These are phyloP conservation scores for Fistulinella cinereoalba DNA, from an alignment of 1,284 basidiomycete genomes.

Conservation along the genomic window DNA sequence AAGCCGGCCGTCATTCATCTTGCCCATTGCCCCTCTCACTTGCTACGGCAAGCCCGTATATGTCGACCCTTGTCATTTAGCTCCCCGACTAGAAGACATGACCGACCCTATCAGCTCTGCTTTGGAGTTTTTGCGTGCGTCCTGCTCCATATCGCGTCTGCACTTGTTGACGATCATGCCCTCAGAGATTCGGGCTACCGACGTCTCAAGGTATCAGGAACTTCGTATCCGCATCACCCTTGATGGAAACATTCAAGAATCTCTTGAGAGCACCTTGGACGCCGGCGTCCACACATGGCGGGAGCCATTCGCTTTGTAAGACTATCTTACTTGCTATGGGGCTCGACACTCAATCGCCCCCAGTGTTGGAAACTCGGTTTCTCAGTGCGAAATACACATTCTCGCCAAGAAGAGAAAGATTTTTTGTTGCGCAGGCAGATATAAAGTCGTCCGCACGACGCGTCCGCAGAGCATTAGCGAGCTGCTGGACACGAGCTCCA, in stretches of 20 bases:
- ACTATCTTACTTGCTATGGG: background rate
- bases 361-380: constrained; percentile 19
- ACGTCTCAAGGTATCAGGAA: constrained; percentile 24
- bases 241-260: constrained; percentile 30
- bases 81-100: constrained; percentile 13
- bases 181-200: constrained; percentile 24
- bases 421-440: constrained; percentile 28
- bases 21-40: constrained; percentile 35
- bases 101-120: constrained; percentile 10
- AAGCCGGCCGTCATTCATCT: constrained; percentile 25
- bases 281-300: constrained; percentile 28
- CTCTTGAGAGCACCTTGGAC: constrained; percentile 27
- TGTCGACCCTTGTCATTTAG: constrained; percentile 15
- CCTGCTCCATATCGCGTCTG: background rate
- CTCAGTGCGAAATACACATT: constrained; percentile 30
- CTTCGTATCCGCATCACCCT: constrained; percentile 27
- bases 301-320: constrained; percentile 31
- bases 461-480: constrained; percentile 24
- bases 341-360: constrained; percentile 10
- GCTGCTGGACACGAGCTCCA: constrained; percentile 28
- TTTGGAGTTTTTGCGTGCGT: constrained; percentile 27
- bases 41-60: constrained; percentile 26
- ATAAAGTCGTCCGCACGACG: constrained; percentile 30
- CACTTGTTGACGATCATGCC: background rate
- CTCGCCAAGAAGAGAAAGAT: constrained; percentile 29